Base-by-base conservation (phyloP, 129 eudicot species). In the Artemisia argyi region DNA sequence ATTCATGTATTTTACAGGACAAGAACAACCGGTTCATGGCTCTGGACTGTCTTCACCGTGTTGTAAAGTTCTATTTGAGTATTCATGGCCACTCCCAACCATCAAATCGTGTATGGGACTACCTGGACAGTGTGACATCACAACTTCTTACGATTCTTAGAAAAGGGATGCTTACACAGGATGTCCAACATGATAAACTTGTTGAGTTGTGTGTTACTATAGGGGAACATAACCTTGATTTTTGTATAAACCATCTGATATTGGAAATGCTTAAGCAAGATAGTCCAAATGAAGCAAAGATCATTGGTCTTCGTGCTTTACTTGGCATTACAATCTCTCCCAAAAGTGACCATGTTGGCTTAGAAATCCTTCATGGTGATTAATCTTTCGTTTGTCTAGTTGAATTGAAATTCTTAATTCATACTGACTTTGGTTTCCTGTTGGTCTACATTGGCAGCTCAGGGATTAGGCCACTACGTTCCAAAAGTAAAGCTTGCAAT, bases 1-100 rank as follows among this genome's bases (percentile, higher is more conserved):
- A 47, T 76, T 64, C 53, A 30, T 65, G 44, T 73, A 22, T 72
- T 42, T 28, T 91, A 59, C 89, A 92, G 97, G 97, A 92, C 80
- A 92, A 92, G 80, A 92, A 89, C 83, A 95, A 85, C 30, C 89
- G 96, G 19, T 92, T 85, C 69, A 92, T 89, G 96, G 96, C 97
- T 35, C 75, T 92, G 68, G 96, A 92, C 78, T 92, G 97, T 58
- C 86, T 92, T 49, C 96, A 92, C 74, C 89, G 96, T 56, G 85
- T 89, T 73, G 65, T 80, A 69, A 89, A 92, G 78, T 89, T 89
- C 54, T 92, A 92, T 76, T 73, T 92, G 81, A 83, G 86, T 69
- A 91, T 92, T 69, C 90, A 92, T 65, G 97, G 89, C 57, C 80
- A 88, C 61, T 68, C 87, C 32, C 97, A 92, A 72, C 91, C 94